phyloP scores from a whole-genome alignment of 1,284 basidiomycete genomes.

The Malassezia japonica region DNA sequence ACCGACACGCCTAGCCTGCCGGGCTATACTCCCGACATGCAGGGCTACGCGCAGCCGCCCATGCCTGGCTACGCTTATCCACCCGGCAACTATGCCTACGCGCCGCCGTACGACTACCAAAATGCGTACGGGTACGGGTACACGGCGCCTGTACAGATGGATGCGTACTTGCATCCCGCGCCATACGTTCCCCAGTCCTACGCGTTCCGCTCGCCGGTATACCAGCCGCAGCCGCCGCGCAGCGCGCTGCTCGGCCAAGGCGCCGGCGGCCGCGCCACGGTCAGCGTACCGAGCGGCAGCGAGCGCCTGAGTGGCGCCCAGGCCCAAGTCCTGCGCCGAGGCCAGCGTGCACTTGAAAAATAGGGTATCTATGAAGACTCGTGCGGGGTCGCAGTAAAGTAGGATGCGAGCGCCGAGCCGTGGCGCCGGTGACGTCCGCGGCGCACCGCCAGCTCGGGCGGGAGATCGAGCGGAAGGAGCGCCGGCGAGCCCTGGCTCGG shows the following conservation, averaged over 20 bases:
- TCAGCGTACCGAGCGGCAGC: conserved; percentile 37
- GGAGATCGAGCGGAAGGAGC: background rate
- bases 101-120: background rate
- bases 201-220: background rate
- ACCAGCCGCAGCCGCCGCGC: conserved; percentile 1
- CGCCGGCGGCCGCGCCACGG: conserved; percentile 33
- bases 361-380: conserved; percentile 2
- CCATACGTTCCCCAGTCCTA: too few relatives aligned
- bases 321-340: conserved; percentile 22
- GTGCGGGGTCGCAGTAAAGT: background rate
- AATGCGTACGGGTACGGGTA: too few relatives aligned
- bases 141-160: too few relatives aligned
- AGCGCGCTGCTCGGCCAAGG: conserved; percentile 33
- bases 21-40: too few relatives aligned
- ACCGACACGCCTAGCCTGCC: too few relatives aligned
- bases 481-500: background rate
- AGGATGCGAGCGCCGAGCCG: background rate
- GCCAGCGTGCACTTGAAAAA: background rate
- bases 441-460: background rate
- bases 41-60: background rate
- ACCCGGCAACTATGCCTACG: background rate
- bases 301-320: conserved; percentile 43
- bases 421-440: background rate
- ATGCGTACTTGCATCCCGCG: too few relatives aligned
- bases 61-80: background rate